phyloP scores from a whole-genome alignment of 2,329 filamentous ascomycete species.

The Botryotinia globosa region DNA sequence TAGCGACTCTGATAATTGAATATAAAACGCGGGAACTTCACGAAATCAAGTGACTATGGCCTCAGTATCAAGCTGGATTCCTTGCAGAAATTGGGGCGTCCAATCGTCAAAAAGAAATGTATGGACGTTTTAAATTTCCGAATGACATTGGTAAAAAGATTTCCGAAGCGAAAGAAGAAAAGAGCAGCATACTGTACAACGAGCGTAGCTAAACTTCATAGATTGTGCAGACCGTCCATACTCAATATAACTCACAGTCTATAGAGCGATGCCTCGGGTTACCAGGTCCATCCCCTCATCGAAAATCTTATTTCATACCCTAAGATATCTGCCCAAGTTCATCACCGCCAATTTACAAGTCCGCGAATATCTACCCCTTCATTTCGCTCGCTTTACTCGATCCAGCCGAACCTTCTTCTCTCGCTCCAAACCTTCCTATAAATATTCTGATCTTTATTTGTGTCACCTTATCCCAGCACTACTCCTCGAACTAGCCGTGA shows the following conservation, averaged over 20 bases:
- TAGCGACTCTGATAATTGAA: neutral
- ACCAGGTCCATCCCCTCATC: neutral
- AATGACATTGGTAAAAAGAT: neutral
- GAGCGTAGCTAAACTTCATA: neutral
- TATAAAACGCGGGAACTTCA: constrained; percentile 11
- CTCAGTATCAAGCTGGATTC: neutral
- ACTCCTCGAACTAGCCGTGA: neutral
- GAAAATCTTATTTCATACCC: neutral
- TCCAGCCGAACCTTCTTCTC: neutral
- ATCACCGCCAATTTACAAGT: neutral
- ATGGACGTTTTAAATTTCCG: neutral
- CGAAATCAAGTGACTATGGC: constrained; percentile 16
- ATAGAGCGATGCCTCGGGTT: neutral
- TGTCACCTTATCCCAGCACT: neutral
- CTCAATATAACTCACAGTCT: neutral
- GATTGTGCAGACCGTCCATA: neutral
- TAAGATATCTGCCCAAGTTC: neutral
- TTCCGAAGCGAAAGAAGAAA: neutral
- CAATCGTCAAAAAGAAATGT: neutral
- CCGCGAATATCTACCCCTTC: neutral
- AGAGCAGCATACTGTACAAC: neutral
- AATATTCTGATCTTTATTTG: neutral
- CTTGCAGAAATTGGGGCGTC: neutral
- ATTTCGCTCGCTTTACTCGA: constrained; percentile 6
- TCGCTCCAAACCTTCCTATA: neutral